A percentile compares a stretch with the other conserved stretches of the same genome.
These are phyloP conservation scores for Colletotrichum horii DNA, from an alignment of 2,329 filamentous ascomycete genomes.

Conservation along the genomic window DNA sequence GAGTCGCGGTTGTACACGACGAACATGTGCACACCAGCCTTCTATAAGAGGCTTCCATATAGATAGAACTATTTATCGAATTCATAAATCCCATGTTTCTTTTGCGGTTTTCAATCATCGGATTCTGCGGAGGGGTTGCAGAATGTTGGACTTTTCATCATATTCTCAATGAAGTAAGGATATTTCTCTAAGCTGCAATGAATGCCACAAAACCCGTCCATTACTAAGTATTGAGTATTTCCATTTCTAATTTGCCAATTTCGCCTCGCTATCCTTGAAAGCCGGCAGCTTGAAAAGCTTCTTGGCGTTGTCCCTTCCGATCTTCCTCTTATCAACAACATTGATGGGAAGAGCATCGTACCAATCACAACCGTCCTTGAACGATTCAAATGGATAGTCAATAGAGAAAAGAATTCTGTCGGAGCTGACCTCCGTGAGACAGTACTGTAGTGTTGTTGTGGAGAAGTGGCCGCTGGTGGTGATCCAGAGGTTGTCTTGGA, in stretches of 20 bases:
- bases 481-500: not conserved
- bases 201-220: not conserved
- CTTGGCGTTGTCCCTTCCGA: not conserved
- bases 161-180: not conserved
- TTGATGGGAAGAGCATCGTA: not conserved
- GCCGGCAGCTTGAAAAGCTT: not conserved
- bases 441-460: not conserved
- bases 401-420: not conserved
- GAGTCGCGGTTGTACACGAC: not conserved
- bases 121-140: accelerated
- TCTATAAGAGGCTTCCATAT: not conserved
- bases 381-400: not conserved
- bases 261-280: not conserved
- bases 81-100: not conserved
- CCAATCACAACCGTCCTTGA: not conserved
- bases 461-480: not conserved
- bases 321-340: not conserved
- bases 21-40: not conserved
- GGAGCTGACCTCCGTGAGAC: not conserved
- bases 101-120: not conserved
- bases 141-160: not conserved
- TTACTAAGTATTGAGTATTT: not conserved
- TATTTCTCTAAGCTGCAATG: not conserved
- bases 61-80: not conserved
- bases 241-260: not conserved